phyloP scores from a whole-genome alignment of 2,329 filamentous ascomycete species.

The Orbilia oligospora region DNA sequence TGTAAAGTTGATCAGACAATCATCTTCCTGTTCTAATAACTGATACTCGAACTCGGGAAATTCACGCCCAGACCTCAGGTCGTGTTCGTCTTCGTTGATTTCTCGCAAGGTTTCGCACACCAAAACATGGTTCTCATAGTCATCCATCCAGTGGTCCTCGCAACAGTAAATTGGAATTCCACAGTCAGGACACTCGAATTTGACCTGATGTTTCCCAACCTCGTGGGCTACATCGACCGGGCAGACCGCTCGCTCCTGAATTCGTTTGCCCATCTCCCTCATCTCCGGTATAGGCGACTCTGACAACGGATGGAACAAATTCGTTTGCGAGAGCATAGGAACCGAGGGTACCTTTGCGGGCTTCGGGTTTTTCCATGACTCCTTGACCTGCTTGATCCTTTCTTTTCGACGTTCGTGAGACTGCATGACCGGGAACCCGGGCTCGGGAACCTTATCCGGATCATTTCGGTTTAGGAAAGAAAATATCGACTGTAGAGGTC shows the following conservation, averaged over 20 bases:
- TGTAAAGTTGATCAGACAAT: slow-evolving; percentile 94
- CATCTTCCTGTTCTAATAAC: slow-evolving; percentile 83
- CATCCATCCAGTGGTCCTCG: slow-evolving; percentile 94
- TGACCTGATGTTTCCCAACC: slow-evolving; percentile 80
- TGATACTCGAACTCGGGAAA: slow-evolving; percentile 97
- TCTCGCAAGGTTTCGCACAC: slow-evolving; percentile 91
- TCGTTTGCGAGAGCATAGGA: slow-evolving; percentile 76
- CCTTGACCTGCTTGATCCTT: slow-evolving; percentile 42
- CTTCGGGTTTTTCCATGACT: slow-evolving; percentile 49
- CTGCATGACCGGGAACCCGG: slow-evolving; percentile 40
- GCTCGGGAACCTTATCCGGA: slow-evolving; percentile 45
- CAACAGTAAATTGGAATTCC: slow-evolving; percentile 94
- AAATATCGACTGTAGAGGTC: slow-evolving; percentile 52
- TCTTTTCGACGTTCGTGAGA: slow-evolving; percentile 42
- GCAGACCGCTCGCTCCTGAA: slow-evolving; percentile 93
- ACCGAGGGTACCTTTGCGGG: slow-evolving; percentile 27
- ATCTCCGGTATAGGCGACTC: slow-evolving; percentile 91
- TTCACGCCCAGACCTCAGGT: slow-evolving; percentile 87
- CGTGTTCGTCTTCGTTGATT: slow-evolving; percentile 98
- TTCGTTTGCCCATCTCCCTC: slow-evolving; percentile 87
- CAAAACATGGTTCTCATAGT: slow-evolving; percentile 92
- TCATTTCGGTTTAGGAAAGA: slow-evolving; percentile 52
- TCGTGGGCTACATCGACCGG: slow-evolving; percentile 89
- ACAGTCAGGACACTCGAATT: slow-evolving; percentile 96
- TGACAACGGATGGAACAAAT: slow-evolving; percentile 94